Conservation (phyloP, 116 monocot species). For the Papilionanthe hybrid region DNA sequence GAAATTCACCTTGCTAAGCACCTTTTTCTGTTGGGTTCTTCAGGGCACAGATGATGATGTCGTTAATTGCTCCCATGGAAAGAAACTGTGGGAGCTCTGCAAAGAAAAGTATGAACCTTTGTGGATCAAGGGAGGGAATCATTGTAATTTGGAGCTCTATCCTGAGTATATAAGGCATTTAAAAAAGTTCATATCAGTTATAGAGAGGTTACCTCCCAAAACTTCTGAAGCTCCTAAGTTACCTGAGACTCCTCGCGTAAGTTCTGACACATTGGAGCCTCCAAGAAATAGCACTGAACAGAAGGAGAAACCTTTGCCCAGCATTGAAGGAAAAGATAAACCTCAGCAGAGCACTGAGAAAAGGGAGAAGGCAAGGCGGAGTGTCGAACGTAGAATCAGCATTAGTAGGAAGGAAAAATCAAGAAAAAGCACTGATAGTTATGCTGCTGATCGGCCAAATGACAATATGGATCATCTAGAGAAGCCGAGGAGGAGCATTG, state of each 20-base stretch:
- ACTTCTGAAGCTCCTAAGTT: constrained; percentile 11
- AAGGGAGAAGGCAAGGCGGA: constrained; percentile 19
- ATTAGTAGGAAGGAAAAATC: constrained; percentile 18
- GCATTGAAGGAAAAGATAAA: constrained; percentile 25
- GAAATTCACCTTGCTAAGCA: no score
- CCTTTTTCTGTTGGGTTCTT: neutral
- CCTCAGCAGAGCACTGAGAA: constrained; percentile 21
- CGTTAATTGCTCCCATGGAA: constrained; percentile 57
- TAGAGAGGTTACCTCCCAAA: constrained; percentile 27
- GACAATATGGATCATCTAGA: constrained; percentile 22
- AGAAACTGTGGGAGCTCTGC: constrained; percentile 43
- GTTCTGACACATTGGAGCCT: constrained; percentile 20
- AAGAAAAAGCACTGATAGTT: constrained; percentile 31
- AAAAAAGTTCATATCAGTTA: constrained; percentile 34
- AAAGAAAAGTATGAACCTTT: constrained; percentile 56
- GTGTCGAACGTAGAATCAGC: constrained; percentile 18
- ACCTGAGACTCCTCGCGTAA: constrained; percentile 22
- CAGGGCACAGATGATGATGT: constrained; percentile 57
- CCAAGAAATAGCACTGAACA: constrained; percentile 19
- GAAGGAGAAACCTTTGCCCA: constrained; percentile 11
- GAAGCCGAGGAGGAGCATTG: constrained; percentile 56
- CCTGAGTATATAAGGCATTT: constrained; percentile 47
- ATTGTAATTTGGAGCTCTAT: constrained; percentile 44
- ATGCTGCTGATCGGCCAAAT: constrained; percentile 10
- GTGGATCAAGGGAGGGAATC: constrained; percentile 49